These are phyloP conservation scores for Penicillium maclennaniae DNA, from an alignment of 495 filamentous ascomycete genomes.

Conservation along the genomic window DNA sequence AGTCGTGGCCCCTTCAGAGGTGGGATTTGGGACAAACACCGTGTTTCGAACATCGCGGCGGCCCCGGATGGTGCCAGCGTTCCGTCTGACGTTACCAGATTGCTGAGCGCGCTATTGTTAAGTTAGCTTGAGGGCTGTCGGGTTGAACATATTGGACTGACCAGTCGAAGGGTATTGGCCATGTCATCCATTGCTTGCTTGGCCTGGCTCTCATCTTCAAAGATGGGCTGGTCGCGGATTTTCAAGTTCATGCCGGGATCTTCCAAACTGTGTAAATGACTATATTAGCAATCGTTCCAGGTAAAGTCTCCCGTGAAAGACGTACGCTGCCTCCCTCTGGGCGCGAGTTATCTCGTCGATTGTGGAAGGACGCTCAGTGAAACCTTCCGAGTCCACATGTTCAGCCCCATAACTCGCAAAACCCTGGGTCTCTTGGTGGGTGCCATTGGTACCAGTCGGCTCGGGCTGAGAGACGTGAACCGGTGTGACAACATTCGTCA, in stretches of 20 bases:
- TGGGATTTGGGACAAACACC: slow-evolving; percentile 63
- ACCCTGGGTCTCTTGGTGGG: slow-evolving; percentile 16
- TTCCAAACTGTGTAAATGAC: slow-evolving; percentile 46
- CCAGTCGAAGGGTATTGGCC: slow-evolving; percentile 75
- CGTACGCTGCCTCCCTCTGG: slow-evolving; percentile 66
- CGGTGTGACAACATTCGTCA: slow-evolving; percentile 15
- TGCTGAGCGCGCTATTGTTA: slow-evolving; percentile 49
- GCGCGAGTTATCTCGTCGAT: slow-evolving; percentile 82
- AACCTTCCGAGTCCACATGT: slow-evolving; percentile 56
- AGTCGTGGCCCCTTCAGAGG: slow-evolving; percentile 14
- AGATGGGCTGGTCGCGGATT: slow-evolving; percentile 89
- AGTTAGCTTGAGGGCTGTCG: not conserved
- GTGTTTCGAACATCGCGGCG: slow-evolving; percentile 89
- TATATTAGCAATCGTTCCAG: slow-evolving; percentile 14
- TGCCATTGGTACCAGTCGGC: slow-evolving; percentile 29
- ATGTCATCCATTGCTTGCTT: slow-evolving; percentile 86
- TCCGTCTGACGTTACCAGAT: slow-evolving; percentile 52
- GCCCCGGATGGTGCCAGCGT: slow-evolving; percentile 75
- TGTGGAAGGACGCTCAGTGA: slow-evolving; percentile 61
- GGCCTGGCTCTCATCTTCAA: slow-evolving; percentile 85
- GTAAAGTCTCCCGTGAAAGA: slow-evolving; percentile 6
- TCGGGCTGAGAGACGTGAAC: slow-evolving; percentile 22
- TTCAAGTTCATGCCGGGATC: slow-evolving; percentile 81
- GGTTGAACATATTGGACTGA: slow-evolving; percentile 29
- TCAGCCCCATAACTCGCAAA: slow-evolving; percentile 16